Base-by-base conservation (phyloP, 176 grass and related monocot genomes). In the Aegilops umbellulata region DNA sequence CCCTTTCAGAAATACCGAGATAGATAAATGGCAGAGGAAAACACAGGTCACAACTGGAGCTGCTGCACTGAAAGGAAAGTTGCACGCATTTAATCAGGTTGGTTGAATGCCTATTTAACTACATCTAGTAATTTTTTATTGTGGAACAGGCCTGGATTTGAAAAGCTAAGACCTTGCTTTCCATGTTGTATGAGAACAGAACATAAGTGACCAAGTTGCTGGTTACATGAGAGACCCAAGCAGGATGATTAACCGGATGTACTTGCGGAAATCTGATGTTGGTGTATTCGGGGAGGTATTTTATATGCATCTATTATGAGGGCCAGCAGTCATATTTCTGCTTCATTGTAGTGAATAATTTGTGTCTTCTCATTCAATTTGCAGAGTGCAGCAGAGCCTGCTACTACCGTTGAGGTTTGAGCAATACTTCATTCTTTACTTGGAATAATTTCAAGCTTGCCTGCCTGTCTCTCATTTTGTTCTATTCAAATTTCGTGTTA, bases 1-100 rank as follows among this genome's bases (percentile, higher is more conserved):
- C n/a, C 80, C 42, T 8, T 98, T 90, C 69, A 91, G 90, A 83
- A 94, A 98, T 77, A 88, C 69, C 69, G 92, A 91, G 53, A 82
- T 95, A 83, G 97, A 98, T 86, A 98, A 95, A 84, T 98, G 97
- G 94, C 94, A 98, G 65, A 92, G 94, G 84, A 95, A 95, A 92
- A 92, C 94, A 89, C 92, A 92, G 39, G 91, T 95, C 46, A 95
- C 91, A 58, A 92, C 90, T 6, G 97, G 97, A 38, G 92, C 92
- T 65, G 93, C 92, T 94, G 97, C 91, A 60, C 80, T 98, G 79
- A 98, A 87, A 84, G 96, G 91, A 72, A 98, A 95, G 84, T 90
- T 98, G 38, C 93, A 94, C 46, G 47, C 93, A 55, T 97, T 97
- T 86, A 97, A 97, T 93, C 95, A 97, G 93, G 95, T 95, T 23